phyloP scores from a whole-genome alignment of 1,284 basidiomycete genomes.

The Apiotrichum sp. region DNA sequence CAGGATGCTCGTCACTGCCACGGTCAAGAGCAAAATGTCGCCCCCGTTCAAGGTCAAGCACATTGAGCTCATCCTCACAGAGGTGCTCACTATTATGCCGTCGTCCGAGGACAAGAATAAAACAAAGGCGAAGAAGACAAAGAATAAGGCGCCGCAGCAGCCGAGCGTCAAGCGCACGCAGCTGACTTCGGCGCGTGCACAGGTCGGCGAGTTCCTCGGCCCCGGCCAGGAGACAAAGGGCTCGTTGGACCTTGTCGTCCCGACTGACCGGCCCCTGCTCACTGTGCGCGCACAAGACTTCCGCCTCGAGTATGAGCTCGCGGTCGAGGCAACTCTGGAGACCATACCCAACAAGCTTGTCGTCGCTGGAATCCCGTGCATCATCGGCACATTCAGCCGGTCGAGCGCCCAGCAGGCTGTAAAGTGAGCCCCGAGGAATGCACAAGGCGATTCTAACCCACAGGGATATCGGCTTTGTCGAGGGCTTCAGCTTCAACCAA shows the following conservation, averaged over 20 bases:
- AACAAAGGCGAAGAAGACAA: slow-evolving; percentile 49
- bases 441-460: neutral
- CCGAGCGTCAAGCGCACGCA: slow-evolving; percentile 54
- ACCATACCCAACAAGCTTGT: slow-evolving; percentile 56
- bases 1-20: slow-evolving; percentile 63
- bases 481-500: slow-evolving; percentile 29
- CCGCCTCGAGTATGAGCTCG: slow-evolving; percentile 69
- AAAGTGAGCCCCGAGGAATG: slow-evolving; percentile 26
- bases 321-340: slow-evolving; percentile 68
- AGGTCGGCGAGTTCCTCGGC: slow-evolving; percentile 1
- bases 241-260: slow-evolving; percentile 61
- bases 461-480: slow-evolving; percentile 42
- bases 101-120: slow-evolving; percentile 7
- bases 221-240: slow-evolving; percentile 43
- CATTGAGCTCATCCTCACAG: slow-evolving; percentile 70
- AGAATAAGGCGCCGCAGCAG: slow-evolving; percentile 50
- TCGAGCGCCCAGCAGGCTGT: slow-evolving; percentile 35
- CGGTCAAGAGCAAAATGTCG: slow-evolving; percentile 48
- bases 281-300: slow-evolving; percentile 71
- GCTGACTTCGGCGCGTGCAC: neutral
- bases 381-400: slow-evolving; percentile 33
- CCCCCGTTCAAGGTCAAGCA: slow-evolving; percentile 70
- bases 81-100: slow-evolving; percentile 54
- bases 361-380: slow-evolving; percentile 57
- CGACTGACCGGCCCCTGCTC: slow-evolving; percentile 63